phyloP scores from a whole-genome alignment of 768 basidiomycete genomes.

The Collybia nuda region DNA sequence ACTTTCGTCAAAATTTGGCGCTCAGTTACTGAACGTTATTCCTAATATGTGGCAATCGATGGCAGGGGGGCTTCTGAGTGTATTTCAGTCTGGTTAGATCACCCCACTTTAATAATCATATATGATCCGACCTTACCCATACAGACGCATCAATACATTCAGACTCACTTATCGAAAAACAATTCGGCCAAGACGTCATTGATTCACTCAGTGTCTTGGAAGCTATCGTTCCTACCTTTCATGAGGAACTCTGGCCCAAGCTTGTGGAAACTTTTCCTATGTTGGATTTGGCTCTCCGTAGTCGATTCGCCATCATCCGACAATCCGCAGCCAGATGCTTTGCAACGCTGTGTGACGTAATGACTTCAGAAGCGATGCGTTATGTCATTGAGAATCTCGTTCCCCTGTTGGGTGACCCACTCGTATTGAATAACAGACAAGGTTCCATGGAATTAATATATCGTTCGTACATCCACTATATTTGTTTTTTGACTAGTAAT shows the following conservation, averaged over 20 bases:
- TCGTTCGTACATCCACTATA: constrained; percentile 55
- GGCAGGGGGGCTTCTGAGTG: constrained; percentile 70
- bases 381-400: constrained; percentile 85
- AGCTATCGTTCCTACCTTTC: constrained; percentile 74
- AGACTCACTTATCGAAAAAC: constrained; percentile 67
- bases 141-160: constrained; percentile 56
- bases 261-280: constrained; percentile 75
- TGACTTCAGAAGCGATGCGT: constrained; percentile 85
- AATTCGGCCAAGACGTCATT: constrained; percentile 85
- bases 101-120: constrained; percentile 17
- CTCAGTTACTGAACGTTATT: constrained; percentile 69
- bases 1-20: constrained; percentile 75
- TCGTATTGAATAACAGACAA: constrained; percentile 74
- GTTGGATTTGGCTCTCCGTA: constrained; percentile 76
- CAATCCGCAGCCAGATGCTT: constrained; percentile 86
- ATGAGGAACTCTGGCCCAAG: constrained; percentile 66
- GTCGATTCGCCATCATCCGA: constrained; percentile 86
- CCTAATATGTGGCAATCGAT: constrained; percentile 96
- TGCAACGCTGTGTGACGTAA: constrained; percentile 83
- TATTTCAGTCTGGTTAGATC: constrained; percentile 59
- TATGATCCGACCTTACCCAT: neutral
- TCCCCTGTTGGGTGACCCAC: constrained; percentile 79
- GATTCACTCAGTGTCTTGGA: constrained; percentile 91
- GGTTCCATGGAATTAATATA: constrained; percentile 90
- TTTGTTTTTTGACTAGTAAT: neutral